Evolutionary conservation across 129 eudicot species (phyloP).

Genomic region (Artemisia tridentata): DNA sequence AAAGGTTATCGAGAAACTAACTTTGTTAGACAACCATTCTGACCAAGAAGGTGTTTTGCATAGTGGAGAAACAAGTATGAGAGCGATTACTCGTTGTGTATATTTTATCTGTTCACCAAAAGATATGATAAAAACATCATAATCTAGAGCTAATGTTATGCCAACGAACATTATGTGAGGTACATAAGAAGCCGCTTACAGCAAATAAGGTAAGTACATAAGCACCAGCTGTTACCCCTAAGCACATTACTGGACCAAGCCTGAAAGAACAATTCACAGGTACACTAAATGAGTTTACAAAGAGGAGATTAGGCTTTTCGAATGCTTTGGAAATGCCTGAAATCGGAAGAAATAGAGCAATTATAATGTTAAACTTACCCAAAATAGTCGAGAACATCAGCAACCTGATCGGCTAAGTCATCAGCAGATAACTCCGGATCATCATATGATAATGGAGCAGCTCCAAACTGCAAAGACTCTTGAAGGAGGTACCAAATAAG

Average conservation of each 20-base stretch:
- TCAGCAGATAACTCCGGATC: slow-evolving; percentile 58
- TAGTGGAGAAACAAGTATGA: slow-evolving; percentile 85
- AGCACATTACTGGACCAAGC: slow-evolving; percentile 81
- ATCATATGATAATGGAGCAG: slow-evolving; percentile 47
- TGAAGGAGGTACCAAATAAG: slow-evolving; percentile 39
- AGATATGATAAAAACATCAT: background rate
- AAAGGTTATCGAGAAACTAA: slow-evolving; percentile 22
- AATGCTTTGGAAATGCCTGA: background rate
- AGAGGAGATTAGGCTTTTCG: slow-evolving; percentile 4
- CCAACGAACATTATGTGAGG: background rate
- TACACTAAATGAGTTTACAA: background rate
- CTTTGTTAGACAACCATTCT: slow-evolving; percentile 92
- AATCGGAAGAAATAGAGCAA: background rate
- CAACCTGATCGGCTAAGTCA: slow-evolving; percentile 88
- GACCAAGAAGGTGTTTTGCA: slow-evolving; percentile 98
- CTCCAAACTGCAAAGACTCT: slow-evolving; percentile 80
- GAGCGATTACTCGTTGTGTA: slow-evolving; percentile 60
- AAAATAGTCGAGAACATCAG: slow-evolving; percentile 79
- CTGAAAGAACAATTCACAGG: slow-evolving; percentile 39
- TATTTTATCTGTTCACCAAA: slow-evolving; percentile 59
- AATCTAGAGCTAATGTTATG: background rate
- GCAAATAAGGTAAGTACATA: slow-evolving; percentile 87
- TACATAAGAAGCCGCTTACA: slow-evolving; percentile 44
- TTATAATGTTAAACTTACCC: slow-evolving; percentile 43
- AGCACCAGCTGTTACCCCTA: slow-evolving; percentile 97